Evolutionary conservation across 352 stramenopile genomes (phyloP), one percentile per base, ranked within the genome.

Genomic region (Globisporangium nagaii): DNA sequence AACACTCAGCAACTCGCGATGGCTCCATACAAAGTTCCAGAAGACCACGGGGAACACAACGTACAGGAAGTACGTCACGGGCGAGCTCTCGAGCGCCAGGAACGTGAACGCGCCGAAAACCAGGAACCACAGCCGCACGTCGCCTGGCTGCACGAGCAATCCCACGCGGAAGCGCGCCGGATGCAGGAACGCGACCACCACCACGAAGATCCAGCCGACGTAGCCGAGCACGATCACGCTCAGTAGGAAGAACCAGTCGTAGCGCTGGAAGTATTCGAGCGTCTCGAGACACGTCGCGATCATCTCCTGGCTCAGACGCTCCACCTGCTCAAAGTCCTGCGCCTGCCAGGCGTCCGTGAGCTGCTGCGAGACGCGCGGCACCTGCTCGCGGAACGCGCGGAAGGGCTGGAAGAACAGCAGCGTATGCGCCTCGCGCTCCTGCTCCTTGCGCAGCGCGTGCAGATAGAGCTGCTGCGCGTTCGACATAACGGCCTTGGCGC

Each of bases 171-270:
- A 78, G 7, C 54, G 49, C 31, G 37, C 42, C 5, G 78, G 73
- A n/a, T 83, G 65, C 15, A 86, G 36, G 43, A 83, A 86, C 22
- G 72, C 77, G 15, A 89, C 57, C 2, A 64, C 63, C 9, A 93
- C 35, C 2, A 91, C 65, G 32, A 73, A 19, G 30, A 95, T 88
- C 82, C 82, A 95, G 48, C 84, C 77, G 1, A 90, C 24, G 53
- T 95, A 95, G 1, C 84, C 84, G 11, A 75, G 31, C 4, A 92
- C 78, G 27, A 95, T 82, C n/a, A 88, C 57, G 22, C 67, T 75
- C 22, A 90, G 66, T 34, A 95, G 62, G 49, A 92, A 88, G 44
- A 87, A 73, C 74, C 84, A 92, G 63, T 95, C 84, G 60, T 93
- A 93, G 35, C 77, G 68, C 62, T 93, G 84, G 43, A 91, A 88